Conservation (phyloP, 306 rosid genomes). For the Crataegus laevigata region DNA sequence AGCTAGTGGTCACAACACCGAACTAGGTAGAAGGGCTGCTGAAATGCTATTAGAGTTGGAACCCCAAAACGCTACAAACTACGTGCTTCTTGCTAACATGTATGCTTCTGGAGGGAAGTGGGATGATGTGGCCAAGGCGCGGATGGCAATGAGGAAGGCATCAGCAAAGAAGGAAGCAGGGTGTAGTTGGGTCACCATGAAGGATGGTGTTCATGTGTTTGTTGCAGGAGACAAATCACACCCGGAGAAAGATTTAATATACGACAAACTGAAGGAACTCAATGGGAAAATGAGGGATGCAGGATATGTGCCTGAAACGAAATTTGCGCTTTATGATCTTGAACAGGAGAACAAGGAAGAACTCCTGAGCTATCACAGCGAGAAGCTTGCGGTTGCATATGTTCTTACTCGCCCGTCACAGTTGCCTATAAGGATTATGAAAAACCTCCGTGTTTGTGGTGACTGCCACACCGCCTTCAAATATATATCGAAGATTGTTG, state of each 20-base stretch:
- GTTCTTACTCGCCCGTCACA: constrained; percentile 71
- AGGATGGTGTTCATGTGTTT: constrained; percentile 87
- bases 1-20: constrained; percentile 53
- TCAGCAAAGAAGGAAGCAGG: constrained; percentile 84
- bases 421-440: constrained; percentile 83
- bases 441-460: constrained; percentile 85
- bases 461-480: constrained; percentile 92
- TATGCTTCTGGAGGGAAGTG: constrained; percentile 73
- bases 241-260: constrained; percentile 62
- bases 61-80: constrained; percentile 77
- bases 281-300: constrained; percentile 53
- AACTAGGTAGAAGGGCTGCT: constrained; percentile 74
- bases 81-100: constrained; percentile 91
- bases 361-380: constrained; percentile 76
- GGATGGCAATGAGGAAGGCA: constrained; percentile 77
- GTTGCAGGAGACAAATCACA: constrained; percentile 83
- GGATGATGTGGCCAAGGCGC: constrained; percentile 69
- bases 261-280: constrained; percentile 60
- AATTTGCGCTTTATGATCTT: constrained; percentile 71
- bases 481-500: constrained; percentile 63
- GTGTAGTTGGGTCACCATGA: constrained; percentile 94
- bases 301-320: constrained; percentile 81
- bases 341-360: constrained; percentile 84
- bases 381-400: constrained; percentile 82
- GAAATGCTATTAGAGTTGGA: constrained; percentile 66